Evolutionary conservation across 352 stramenopile species (phyloP), one percentile per base, ranked within the genome.

Genomic region (Globisporangium paddicum): DNA sequence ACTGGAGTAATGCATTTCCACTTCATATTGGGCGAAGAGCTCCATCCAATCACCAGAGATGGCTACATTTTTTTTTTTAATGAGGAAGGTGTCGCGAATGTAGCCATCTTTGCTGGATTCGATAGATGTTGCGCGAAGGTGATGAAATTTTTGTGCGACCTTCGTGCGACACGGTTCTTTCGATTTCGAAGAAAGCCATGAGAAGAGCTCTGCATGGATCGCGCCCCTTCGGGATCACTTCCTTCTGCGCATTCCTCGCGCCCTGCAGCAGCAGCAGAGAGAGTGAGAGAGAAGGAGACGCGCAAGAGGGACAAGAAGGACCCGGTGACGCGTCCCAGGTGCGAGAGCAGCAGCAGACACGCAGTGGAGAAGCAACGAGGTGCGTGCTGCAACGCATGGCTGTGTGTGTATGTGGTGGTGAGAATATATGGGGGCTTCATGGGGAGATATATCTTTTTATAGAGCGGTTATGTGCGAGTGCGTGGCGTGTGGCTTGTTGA

Each of bases 381-480:
- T n/a, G n/a, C 30, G 46, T n/a, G 42, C 9, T 19, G 21, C 4
- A 50, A 13, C 34, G 21, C 8, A 3, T 26, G 46, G n/a, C 3
- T n/a, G 37, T 21, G 18, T 32, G 5, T n/a, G 25, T 32, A 23
- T 51, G 45, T 35, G 45, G 16, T 2, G 21, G 8, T 30, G 21
- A 8, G 13, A 19, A 18, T 46, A 46, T 45, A 34, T 56, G 21
- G 32, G 50, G 34, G n/a, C 4, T 4, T 19, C 18, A 34, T 35
- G 50, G 1, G 4, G 13, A 10, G 37, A 42, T 32, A 42, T 14
- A 46, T 62, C 55, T 62, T 62, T 62, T 55, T 55, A 62, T 62
- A 62, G 55, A 54, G 55, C 55, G 26, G 55, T 62, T 62, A 62
- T 62, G 52, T 11, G 23, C 21, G 49, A 32, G 32, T 40, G 37